Base-by-base conservation (phyloP, 2,329 filamentous ascomycete genomes). In the Cladosporium sp. region DNA sequence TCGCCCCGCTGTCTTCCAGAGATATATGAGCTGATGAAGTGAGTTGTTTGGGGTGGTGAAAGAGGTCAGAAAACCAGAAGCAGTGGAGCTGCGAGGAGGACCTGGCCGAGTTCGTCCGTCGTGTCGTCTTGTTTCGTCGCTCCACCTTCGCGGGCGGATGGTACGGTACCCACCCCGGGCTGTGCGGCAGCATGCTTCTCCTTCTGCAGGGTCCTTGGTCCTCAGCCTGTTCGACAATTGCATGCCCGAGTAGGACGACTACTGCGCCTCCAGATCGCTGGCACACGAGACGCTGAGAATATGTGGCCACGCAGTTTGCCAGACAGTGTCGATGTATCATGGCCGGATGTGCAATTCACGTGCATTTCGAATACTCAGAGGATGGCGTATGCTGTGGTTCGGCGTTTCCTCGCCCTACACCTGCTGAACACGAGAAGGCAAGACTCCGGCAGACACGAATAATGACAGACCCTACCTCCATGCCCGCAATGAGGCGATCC, bases 151-250 rank as follows among this genome's bases (percentile, higher is more conserved):
- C 51, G 51, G 39, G 52, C n/a, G 49, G 34, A 17, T 32, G n/a
- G 24, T 44, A 53, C 37, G 17, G 37, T 53, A 37, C 32, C 40
- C 52, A 47, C 40, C 13, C 39, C 24, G 50, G 20, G 34, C 22
- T 36, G 36, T 20, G 36, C 48, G 13, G 49, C 36, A 20, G 49
- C 36, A 49, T 15, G 47, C 40, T 42, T 40, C 49, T 39, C 28
- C n/a, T 15, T 47, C 28, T 55, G 40, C 52, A 55, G 52, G 52
- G 40, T 47, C 50, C 50, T 34, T n/a, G 19, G 25, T 9, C 19
- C 36, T 39, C 45, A 35, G 50, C 36, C 22, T 44, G 50, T 24
- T 53, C 37, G 36, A 34, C 25, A 13, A 3, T 39, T 7, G 17
- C 37, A 53, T 20, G 35, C 24, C 35, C 49, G n/a, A n/a, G n/a